Evolutionary conservation across 768 basidiomycete genomes (phyloP).

Genomic region (Lactarius trivialis): DNA sequence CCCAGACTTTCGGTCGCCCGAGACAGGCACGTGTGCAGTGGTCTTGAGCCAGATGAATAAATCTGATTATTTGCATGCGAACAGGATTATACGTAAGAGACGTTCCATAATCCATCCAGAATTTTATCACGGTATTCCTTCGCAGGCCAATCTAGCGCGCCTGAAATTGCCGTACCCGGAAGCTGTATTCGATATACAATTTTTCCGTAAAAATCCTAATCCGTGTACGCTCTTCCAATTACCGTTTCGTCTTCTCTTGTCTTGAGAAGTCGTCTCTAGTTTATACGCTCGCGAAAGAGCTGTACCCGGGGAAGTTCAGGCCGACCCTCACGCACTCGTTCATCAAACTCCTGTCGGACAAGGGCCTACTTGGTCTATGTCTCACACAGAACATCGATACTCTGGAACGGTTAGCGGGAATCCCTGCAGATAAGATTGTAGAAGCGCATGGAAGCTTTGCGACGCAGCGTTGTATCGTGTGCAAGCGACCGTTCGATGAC

Average conservation of each 20-base stretch:
- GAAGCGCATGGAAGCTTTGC: constrained; percentile 98
- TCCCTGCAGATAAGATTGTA: constrained; percentile 66
- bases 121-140: not conserved
- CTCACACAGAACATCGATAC: constrained; percentile 95
- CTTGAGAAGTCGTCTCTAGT: constrained; percentile 36
- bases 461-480: constrained; percentile 74
- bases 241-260: not conserved
- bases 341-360: constrained; percentile 69
- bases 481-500: constrained; percentile 50
- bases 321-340: constrained; percentile 91
- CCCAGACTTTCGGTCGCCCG: constrained; percentile 84
- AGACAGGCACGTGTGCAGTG: constrained; percentile 52
- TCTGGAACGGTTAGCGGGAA: constrained; percentile 76
- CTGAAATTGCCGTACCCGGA: constrained; percentile 87
- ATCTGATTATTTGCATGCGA: not conserved
- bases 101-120: not conserved
- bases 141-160: constrained; percentile 67
- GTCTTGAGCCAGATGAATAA: not conserved
- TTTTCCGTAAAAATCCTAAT: constrained; percentile 71
- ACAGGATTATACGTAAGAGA: constrained; percentile 49
- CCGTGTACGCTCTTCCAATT: constrained; percentile 49
- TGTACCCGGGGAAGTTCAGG: constrained; percentile 85
- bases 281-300: constrained; percentile 87
- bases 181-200: constrained; percentile 90
- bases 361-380: constrained; percentile 63